Percentiles rank a stretch among this genome's conserved stretches.
Evolutionary conservation across 768 basidiomycete genomes (phyloP).

Genomic region (Phlebiopsis flavidoalba): DNA sequence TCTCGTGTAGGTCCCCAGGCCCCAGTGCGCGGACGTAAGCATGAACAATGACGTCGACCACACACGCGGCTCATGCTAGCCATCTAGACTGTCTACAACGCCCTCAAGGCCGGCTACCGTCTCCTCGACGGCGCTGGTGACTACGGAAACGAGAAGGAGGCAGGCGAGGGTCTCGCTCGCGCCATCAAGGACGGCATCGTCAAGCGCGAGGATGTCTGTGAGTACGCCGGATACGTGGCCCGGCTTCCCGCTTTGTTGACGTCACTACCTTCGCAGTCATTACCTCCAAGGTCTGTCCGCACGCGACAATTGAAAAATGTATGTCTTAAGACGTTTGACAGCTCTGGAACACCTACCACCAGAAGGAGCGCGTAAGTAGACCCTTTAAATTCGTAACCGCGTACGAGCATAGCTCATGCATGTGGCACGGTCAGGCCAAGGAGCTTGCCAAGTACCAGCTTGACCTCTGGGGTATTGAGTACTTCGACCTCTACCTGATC

Average conservation of each 20-base stretch:
- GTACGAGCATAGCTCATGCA: background rate
- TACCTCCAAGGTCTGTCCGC: conserved; percentile 62
- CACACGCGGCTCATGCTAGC: background rate
- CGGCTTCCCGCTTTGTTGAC: background rate
- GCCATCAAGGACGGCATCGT: conserved; percentile 81
- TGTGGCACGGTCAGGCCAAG: conserved; percentile 39
- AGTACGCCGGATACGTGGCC: conserved; percentile 24
- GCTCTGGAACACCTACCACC: conserved; percentile 91
- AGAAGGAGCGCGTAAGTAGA: conserved; percentile 59
- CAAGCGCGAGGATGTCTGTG: conserved; percentile 83
- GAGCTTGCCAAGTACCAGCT: conserved; percentile 59
- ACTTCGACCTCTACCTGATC: conserved; percentile 76
- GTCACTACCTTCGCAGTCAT: conserved; percentile 46
- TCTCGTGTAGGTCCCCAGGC: conserved; percentile 45
- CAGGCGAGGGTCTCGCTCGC: conserved; percentile 69
- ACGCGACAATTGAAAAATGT: background rate
- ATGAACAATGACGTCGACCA: background rate
- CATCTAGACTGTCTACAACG: conserved; percentile 68
- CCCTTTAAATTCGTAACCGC: background rate
- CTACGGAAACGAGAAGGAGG: conserved; percentile 88
- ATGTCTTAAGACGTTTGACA: conserved; percentile 19
- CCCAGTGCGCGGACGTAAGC: conserved; percentile 54
- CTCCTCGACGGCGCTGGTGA: conserved; percentile 84
- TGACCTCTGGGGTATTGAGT: conserved; percentile 76
- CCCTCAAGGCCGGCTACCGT: conserved; percentile 83